These are phyloP conservation scores for Buxus sempervirens DNA, from an alignment of 164 flowering plant genomes.

Conservation along the genomic window DNA sequence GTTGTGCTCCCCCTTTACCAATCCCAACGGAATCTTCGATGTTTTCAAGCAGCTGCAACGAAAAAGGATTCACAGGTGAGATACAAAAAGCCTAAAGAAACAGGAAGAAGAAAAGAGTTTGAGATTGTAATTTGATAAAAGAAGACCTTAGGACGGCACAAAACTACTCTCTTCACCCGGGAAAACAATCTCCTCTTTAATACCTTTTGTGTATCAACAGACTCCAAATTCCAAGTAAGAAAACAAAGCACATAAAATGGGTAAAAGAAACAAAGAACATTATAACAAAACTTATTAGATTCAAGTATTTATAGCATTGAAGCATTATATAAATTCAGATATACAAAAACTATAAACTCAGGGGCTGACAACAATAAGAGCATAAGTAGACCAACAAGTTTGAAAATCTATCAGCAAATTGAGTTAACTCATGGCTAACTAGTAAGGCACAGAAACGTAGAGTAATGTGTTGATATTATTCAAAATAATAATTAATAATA, in stretches of 20 bases:
- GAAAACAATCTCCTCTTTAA: slow-evolving; percentile 24
- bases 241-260: not conserved
- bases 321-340: too few relatives aligned
- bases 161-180: slow-evolving; percentile 30
- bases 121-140: slow-evolving; percentile 1
- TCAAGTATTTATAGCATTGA: not conserved
- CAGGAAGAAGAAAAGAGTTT: not conserved
- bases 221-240: slow-evolving; percentile 21
- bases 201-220: slow-evolving; percentile 9
- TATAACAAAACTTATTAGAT: not conserved
- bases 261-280: not conserved
- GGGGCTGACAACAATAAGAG: too few relatives aligned
- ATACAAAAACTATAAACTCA: too few relatives aligned
- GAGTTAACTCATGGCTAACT: too few relatives aligned
- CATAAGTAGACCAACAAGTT: too few relatives aligned
- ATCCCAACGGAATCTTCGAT: slow-evolving; percentile 43
- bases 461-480: too few relatives aligned
- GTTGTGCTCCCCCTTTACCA: not conserved
- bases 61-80: slow-evolving; percentile 1
- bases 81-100: not conserved
- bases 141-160: slow-evolving; percentile 35
- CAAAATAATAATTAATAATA: too few relatives aligned
- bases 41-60: slow-evolving; percentile 27
- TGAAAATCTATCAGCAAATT: too few relatives aligned
- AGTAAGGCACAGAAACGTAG: too few relatives aligned